Base-by-base conservation (phyloP, 805 yeast genomes). In the Wickerhamomyces silvicola region DNA sequence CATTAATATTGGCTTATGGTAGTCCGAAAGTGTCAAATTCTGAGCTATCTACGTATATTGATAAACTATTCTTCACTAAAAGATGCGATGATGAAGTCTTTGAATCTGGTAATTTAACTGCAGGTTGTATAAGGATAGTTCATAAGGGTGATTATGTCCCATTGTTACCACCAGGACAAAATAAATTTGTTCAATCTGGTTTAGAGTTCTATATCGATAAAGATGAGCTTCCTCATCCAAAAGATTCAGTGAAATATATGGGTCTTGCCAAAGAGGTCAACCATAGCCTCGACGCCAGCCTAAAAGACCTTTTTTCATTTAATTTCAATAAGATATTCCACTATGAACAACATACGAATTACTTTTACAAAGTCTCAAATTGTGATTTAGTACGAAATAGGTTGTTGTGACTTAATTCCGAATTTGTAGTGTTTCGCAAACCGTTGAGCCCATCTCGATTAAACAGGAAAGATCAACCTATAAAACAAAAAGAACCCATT, bases 11-110 rank as follows among this genome's bases (percentile, higher is more conserved):
- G 15, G 64, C 82, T 1, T 76, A 62, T 56, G 94, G 81, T 2
- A 67, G 74, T n/a, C 90, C 92, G 0, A 75, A 72, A 39, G 64
- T 82, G 16, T 82, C 84, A 4, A 77, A 80, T 48, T 40, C 36
- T 2, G 52, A 56, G 2, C 61, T 81, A 49, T 61, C 70, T 11
- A 48, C 56, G 23, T 78, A 73, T 65, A 66, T 78, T 32, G 78
- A 82, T 49, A 31, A 42, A 0, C 29, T 70, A 6, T 77, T 76
- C 40, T 48, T 60, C 9, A 65, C 73, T 0, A 47, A 46, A 4
- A 41, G 45, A 2, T 56, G 62, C 2, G 58, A 59, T 30, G 33
- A 45, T 7, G 24, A 36, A 6, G 47, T 53, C 7, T 42, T 48
- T 5, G 32, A 36, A 3, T 37, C 33, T 8, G 34, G 21, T 2